Percentiles rank a stretch among this genome's conserved stretches.
Conservation (phyloP, 495 filamentous ascomycete genomes). For the Penicillium egyptiacum region DNA sequence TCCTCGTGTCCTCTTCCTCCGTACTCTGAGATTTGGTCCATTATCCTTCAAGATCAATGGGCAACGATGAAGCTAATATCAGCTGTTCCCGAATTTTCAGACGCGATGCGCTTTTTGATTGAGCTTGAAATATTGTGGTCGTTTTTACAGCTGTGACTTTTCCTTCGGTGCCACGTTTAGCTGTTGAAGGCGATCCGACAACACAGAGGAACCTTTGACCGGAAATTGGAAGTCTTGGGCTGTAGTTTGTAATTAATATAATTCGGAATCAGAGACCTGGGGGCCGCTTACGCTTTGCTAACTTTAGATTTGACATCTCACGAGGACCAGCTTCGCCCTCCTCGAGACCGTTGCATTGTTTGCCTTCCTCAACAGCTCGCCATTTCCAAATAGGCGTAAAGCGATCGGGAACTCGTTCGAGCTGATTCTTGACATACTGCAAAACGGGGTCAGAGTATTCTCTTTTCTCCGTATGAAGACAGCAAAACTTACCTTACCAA, state of each 20-base stretch:
- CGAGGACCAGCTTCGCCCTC: conserved; percentile 21
- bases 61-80: no score
- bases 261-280: not conserved
- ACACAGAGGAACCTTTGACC: no score
- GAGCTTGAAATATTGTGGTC: no score
- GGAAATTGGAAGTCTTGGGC: not conserved
- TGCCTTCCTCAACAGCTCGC: conserved; percentile 17
- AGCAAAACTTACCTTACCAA: conserved; percentile 16
- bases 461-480: not conserved
- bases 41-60: no score
- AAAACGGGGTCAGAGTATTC: not conserved
- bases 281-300: conserved; percentile 16
- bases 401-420: conserved; percentile 15
- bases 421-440: conserved; percentile 24
- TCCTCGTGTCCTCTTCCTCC: no score
- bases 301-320: conserved; percentile 20
- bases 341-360: conserved; percentile 18
- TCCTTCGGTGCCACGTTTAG: not conserved
- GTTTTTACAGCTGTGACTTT: not conserved
- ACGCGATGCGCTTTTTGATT: no score
- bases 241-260: not conserved
- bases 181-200: no score
- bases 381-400: conserved; percentile 23
- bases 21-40: no score
- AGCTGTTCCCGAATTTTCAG: no score